Evolutionary conservation across 192 early-diverging fungal species (phyloP).

Genomic region (Jimgerdemannia flammicorona): DNA sequence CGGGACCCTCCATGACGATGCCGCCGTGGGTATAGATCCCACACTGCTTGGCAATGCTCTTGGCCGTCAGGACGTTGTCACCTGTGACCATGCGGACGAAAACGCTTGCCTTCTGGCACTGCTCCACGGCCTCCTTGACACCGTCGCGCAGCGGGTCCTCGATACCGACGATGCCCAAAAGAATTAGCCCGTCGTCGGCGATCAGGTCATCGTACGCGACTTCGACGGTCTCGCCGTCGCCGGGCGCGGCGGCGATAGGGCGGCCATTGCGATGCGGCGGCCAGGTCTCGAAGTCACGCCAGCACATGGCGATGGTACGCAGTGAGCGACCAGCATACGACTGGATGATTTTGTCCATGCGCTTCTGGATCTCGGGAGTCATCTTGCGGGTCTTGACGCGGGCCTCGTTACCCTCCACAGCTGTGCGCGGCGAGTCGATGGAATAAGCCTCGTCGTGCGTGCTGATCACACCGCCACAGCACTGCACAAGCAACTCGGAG

Average conservation of each 20-base stretch:
- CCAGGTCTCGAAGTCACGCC: slow-evolving; percentile 74
- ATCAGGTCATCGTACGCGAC: slow-evolving; percentile 48
- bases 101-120: slow-evolving; percentile 88
- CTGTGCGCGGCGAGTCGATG: slow-evolving; percentile 5
- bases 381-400: slow-evolving; percentile 32
- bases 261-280: slow-evolving; percentile 17
- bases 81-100: slow-evolving; percentile 99
- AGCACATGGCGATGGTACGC: slow-evolving; percentile 88
- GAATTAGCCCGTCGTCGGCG: slow-evolving; percentile 53
- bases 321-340: slow-evolving; percentile 77
- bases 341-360: slow-evolving; percentile 52
- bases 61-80: slow-evolving; percentile 91
- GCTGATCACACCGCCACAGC: slow-evolving; percentile 54
- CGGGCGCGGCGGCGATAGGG: slow-evolving; percentile 1
- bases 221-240: slow-evolving; percentile 47
- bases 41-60: slow-evolving; percentile 90
- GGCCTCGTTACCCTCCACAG: slow-evolving; percentile 12
- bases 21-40: slow-evolving; percentile 88
- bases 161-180: slow-evolving; percentile 92
- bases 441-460: slow-evolving; percentile 18
- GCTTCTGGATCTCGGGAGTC: slow-evolving; percentile 21
- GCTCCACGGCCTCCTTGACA: slow-evolving; percentile 87
- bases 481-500: slow-evolving; percentile 75
- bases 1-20: slow-evolving; percentile 92
- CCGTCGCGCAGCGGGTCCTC: slow-evolving; percentile 95